Base-by-base conservation (phyloP, 805 yeast species). In the Lachancea thermotolerans region DNA sequence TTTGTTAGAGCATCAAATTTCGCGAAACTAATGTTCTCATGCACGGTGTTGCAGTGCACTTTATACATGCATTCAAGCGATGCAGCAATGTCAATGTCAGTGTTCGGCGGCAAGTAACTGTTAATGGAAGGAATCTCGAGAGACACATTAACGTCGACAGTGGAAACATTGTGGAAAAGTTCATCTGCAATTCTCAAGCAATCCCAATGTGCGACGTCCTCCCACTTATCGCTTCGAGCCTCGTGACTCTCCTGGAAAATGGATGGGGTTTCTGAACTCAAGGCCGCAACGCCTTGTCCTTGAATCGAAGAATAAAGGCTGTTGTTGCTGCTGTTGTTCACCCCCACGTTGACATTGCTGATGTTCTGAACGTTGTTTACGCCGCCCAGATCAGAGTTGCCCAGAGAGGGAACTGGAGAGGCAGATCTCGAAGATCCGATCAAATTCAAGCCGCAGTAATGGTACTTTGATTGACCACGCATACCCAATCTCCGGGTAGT, bases 401-500 rank as follows among this genome's bases (percentile, higher is more conserved):
- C 37, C 15, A 43, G 50, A 5, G 65, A 58, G 1, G 50, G 36
- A 5, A n/a, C 48, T 16, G 64, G 60, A 3, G 65, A 53, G 7
- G 47, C 35, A 1, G 51, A 35, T 21, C 55, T 54, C 18, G 54
- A 55, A 37, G 68, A 70, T 18, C 68, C 72, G 8, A 70, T 55
- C 49, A 69, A 65, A 51, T 72, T 74, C 42, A 89, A 71, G 2
- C 95, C 95, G 63, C 91, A 84, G 58, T 86, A 88, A 60, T 87
- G 95, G 63, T 89, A 89, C 59, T 83, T 83, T 16, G 91, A 80
- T 57, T 82, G 84, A 2, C 90, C 90, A 41, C 95, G 71, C 61
- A 81, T 78, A 1, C 96, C 96, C 43, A 88, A 68, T 44, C 96
- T 72, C 51, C 95, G 74, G 0, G 93, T 84, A 28, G 80, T 78